Evolutionary conservation across 805 yeast species (phyloP).

Genomic region (Ogataea sp.): DNA sequence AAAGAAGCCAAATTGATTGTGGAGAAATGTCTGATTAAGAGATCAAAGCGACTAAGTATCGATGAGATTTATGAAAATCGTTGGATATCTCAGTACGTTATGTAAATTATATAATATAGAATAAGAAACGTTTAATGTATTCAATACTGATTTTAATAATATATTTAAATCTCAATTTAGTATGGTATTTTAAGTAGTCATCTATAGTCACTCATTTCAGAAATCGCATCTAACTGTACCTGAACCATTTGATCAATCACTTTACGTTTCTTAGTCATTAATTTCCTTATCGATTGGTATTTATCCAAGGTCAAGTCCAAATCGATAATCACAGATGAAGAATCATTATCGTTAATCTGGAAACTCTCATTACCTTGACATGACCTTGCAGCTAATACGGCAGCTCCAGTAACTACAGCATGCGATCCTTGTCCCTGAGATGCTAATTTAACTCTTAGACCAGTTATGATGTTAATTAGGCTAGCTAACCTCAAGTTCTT

Average conservation of each 20-base stretch:
- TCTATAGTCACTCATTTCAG: not conserved
- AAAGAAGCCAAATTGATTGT: slow-evolving; percentile 41
- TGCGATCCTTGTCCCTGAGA: too few relatives aligned
- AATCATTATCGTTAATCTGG: too few relatives aligned
- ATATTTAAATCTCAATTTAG: not conserved
- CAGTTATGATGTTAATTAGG: not conserved
- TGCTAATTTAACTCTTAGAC: not conserved
- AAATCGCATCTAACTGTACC: not conserved
- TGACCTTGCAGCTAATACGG: slow-evolving; percentile 1
- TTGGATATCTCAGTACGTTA: slow-evolving; percentile 22
- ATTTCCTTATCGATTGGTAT: slow-evolving; percentile 5
- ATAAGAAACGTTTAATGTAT: too few relatives aligned
- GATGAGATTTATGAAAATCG: slow-evolving; percentile 22
- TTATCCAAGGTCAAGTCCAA: not conserved
- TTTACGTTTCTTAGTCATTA: slow-evolving; percentile 10
- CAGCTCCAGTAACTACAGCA: slow-evolving; percentile 4
- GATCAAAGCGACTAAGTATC: slow-evolving; percentile 35
- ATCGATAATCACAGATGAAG: not conserved
- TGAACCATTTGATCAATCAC: slow-evolving; percentile 5
- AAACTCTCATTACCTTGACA: too few relatives aligned
- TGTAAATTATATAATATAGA: not conserved
- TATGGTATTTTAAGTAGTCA: not conserved
- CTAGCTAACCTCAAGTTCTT: slow-evolving; percentile 30
- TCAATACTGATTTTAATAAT: not conserved
- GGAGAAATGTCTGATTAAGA: slow-evolving; percentile 37